Evolutionary conservation across 805 yeast species (phyloP).

Genomic region (Spathaspora gorwiae): DNA sequence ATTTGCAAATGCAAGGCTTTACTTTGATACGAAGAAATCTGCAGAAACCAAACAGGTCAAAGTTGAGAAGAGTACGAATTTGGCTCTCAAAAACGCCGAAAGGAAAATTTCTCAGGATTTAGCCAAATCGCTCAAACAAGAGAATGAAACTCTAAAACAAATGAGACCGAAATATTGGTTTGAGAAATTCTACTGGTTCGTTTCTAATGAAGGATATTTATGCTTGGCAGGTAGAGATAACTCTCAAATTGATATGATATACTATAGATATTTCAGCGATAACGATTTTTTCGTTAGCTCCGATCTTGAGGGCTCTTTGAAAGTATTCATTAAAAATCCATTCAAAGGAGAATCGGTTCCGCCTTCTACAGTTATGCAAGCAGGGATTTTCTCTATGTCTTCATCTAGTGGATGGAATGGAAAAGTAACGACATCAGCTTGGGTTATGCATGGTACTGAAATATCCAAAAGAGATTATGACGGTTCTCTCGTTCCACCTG

Average conservation of each 20-base stretch:
- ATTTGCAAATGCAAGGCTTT: constrained; percentile 81
- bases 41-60: constrained; percentile 76
- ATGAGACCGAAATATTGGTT: constrained; percentile 80
- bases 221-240: constrained; percentile 84
- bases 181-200: constrained; percentile 92
- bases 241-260: constrained; percentile 73
- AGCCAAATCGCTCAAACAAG: constrained; percentile 54
- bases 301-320: constrained; percentile 68
- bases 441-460: constrained; percentile 72
- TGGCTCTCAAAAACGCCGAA: constrained; percentile 82
- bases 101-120: constrained; percentile 70
- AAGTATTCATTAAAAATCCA: constrained; percentile 80
- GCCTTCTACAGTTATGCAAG: constrained; percentile 84
- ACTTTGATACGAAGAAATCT: constrained; percentile 69
- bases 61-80: constrained; percentile 70
- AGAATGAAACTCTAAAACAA: constrained; percentile 47
- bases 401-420: constrained; percentile 88
- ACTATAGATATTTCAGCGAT: constrained; percentile 68
- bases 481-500: constrained; percentile 55
- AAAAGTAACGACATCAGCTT: constrained; percentile 75
- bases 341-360: constrained; percentile 66
- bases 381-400: constrained; percentile 79
- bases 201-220: constrained; percentile 83
- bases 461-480: constrained; percentile 68
- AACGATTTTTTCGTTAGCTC: constrained; percentile 71